Evolutionary conservation across 306 rosid genomes (phyloP).

Genomic region (Chamaecrista fasciculata): DNA sequence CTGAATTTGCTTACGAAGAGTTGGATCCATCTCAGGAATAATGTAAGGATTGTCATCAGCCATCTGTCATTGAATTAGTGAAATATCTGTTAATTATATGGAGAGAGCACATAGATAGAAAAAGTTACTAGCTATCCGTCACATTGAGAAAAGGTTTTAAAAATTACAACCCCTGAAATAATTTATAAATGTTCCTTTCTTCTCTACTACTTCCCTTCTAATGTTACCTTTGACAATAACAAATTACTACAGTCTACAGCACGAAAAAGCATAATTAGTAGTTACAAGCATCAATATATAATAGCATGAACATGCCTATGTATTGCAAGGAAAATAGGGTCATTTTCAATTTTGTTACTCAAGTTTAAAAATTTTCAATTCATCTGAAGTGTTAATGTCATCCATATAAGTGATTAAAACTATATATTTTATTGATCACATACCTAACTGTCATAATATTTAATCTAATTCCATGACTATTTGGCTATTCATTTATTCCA

Average conservation of each 20-base stretch:
- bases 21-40: slow-evolving; percentile 98
- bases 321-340: no score
- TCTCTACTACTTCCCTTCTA: slow-evolving; percentile 16
- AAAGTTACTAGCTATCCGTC: no score
- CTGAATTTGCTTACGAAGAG: slow-evolving; percentile 91
- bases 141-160: neutral
- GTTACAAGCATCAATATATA: neutral
- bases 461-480: no score
- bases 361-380: no score
- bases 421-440: no score
- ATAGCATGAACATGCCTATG: neutral
- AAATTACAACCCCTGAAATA: neutral
- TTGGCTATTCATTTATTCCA: no score
- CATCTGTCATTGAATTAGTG: slow-evolving; percentile 66
- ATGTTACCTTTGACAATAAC: slow-evolving; percentile 16
- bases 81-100: slow-evolving; percentile 23
- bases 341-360: no score
- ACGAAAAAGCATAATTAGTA: slow-evolving; percentile 1
- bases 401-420: no score
- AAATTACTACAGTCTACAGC: neutral
- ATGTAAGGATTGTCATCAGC: slow-evolving; percentile 89
- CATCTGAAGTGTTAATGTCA: no score
- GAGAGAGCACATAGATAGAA: neutral
- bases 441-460: no score
- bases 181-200: slow-evolving; percentile 9